These are phyloP conservation scores for Ampelomyces quisqualis DNA, from an alignment of 2,329 filamentous ascomycete genomes.

Conservation along the genomic window DNA sequence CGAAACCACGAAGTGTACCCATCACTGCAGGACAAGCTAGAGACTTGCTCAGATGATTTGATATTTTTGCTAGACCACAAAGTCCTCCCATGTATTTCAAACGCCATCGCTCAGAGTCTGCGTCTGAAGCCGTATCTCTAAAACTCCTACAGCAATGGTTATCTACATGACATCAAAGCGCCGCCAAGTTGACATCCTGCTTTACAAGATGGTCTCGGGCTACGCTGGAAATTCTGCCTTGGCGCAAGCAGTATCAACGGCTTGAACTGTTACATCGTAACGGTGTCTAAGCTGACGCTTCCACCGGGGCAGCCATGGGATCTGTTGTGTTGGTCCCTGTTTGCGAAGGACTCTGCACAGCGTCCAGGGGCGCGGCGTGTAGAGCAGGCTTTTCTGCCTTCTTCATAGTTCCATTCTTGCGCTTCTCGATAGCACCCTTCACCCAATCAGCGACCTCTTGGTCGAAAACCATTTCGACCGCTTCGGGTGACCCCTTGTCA, in stretches of 20 bases:
- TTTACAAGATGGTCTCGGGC: background rate
- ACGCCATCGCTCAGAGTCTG: slow-evolving; percentile 1
- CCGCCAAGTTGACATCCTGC: background rate
- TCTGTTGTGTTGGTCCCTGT: slow-evolving; percentile 28
- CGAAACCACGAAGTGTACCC: no score
- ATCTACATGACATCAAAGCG: background rate
- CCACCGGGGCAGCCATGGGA: slow-evolving; percentile 15
- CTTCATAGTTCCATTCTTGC: slow-evolving; percentile 58
- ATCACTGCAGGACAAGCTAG: no score
- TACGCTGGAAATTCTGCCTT: background rate
- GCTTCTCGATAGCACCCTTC: slow-evolving; percentile 65
- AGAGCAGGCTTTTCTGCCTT: slow-evolving; percentile 69
- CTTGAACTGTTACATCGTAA: background rate
- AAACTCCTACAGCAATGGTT: background rate
- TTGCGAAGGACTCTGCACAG: slow-evolving; percentile 51
- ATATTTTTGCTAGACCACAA: background rate
- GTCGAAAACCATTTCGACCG: slow-evolving; percentile 59
- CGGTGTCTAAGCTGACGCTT: slow-evolving; percentile 16
- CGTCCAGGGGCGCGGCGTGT: slow-evolving; percentile 82
- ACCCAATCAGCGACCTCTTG: slow-evolving; percentile 88
- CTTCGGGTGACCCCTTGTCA: slow-evolving; percentile 28
- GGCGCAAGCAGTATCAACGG: background rate
- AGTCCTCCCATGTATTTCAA: background rate
- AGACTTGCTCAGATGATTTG: background rate
- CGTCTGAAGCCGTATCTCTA: background rate